Base-by-base conservation (phyloP, 73 alveolate genomes). In the Effrenium voratum region DNA sequence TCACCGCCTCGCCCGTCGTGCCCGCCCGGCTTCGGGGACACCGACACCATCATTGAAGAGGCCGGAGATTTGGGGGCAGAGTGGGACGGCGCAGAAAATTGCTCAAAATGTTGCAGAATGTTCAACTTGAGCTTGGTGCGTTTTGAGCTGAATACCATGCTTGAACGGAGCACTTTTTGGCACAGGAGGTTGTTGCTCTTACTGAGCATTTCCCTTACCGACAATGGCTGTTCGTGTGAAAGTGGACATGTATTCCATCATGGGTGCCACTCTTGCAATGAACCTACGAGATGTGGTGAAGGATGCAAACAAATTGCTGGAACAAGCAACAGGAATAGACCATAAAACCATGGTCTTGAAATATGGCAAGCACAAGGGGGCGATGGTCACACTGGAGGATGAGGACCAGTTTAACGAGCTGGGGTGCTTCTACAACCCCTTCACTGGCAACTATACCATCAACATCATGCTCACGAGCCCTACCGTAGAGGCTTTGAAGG, bases 301-400 rank as follows among this genome's bases (percentile, higher is more conserved):
- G 44, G 81, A 68, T n/a, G 46, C 36, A 46, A 68, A 68, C 26
- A 43, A n/a, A 46, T 68, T 68, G 81, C 47, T 68, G 81, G 81
- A 68, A 13, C 81, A 68, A 24, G 81, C 81, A 16, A 68, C 81
- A n/a, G 81, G 81, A 43, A 68, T 68, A n/a, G 81, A 68, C 81
- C 81, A 68, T 24, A 5, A 68, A 24, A 13, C 45, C 13, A 68
- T 68, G 45, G n/a, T 5, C n/a, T 8, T 68, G 4, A 5, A n/a
- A 26, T 24, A 68, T 32, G 81, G 46, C 26, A 68, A 68, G 81
- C 36, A 43, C n/a, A n/a, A n/a, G 46, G 46, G 81, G 47, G 36
- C 30, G 2, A 68, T 68, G 81, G 22, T 4, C 26, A 68, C 81
- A n/a, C 22, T 68, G 45, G 22, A 30, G 8, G 81, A 68, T 32